phyloP scores from a whole-genome alignment of 2,329 filamentous ascomycete species.

The Aspergillus niger region DNA sequence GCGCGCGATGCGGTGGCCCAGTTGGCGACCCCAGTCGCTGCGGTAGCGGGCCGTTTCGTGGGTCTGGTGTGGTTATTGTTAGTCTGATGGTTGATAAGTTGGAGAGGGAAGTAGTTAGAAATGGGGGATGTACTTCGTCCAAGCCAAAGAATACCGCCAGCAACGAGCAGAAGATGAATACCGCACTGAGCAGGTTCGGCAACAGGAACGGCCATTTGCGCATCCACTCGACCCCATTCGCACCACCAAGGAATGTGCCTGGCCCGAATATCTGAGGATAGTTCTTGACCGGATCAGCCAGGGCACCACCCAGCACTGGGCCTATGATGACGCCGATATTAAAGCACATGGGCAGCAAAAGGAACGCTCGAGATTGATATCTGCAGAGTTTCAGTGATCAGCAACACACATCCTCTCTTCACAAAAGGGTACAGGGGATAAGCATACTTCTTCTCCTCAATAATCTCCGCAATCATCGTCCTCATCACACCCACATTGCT shows the following conservation, averaged over 20 bases:
- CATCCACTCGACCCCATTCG: constrained; percentile 65
- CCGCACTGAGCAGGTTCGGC: constrained; percentile 67
- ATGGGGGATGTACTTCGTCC: constrained; percentile 57
- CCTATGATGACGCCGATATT: constrained; percentile 66
- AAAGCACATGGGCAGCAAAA: constrained; percentile 68
- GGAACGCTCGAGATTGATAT: constrained; percentile 56
- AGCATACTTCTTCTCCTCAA: constrained; percentile 65
- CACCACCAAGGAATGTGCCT: constrained; percentile 58
- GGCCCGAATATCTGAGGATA: constrained; percentile 66
- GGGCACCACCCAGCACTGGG: constrained; percentile 63
- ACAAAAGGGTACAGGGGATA: background rate
- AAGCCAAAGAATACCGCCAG: constrained; percentile 63
- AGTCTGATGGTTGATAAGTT: too few relatives aligned
- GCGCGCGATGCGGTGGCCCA: constrained; percentile 39
- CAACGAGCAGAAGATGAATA: constrained; percentile 60
- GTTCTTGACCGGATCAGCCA: constrained; percentile 66
- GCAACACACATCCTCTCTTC: background rate
- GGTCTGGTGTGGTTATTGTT: constrained; percentile 25
- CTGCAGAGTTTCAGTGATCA: constrained; percentile 22
- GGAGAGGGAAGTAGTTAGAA: fast-evolving
- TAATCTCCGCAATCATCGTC: constrained; percentile 72
- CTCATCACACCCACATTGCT: constrained; percentile 75
- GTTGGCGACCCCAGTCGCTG: constrained; percentile 44
- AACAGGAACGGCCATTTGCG: constrained; percentile 67
- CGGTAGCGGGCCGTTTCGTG: constrained; percentile 42